Percentiles rank a stretch among this genome's conserved stretches.
Evolutionary conservation across 768 basidiomycete genomes (phyloP).

Genomic region (Mycena galericulata): DNA sequence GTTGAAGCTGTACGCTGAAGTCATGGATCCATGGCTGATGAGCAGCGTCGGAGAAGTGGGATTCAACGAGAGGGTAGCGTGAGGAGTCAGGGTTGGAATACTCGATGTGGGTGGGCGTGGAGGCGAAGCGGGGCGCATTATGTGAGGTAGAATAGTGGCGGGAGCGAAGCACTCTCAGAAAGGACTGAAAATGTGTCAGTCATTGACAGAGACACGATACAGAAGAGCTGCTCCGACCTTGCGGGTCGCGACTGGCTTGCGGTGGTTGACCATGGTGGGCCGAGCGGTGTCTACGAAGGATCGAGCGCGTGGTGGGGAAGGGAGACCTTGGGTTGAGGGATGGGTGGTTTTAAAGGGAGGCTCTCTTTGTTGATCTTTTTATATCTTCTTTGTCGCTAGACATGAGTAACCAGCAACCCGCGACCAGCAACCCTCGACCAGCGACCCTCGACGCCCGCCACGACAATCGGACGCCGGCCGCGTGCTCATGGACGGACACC

Average conservation of each 20-base stretch:
- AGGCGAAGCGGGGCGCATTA: slow-evolving; percentile 2
- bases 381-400: neutral
- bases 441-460: too few species aligned
- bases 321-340: neutral
- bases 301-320: neutral
- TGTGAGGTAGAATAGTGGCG: neutral
- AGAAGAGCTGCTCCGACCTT: neutral
- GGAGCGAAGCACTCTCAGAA: neutral
- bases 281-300: neutral
- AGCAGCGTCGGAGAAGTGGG: slow-evolving; percentile 1
- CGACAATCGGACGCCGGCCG: neutral
- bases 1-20: slow-evolving; percentile 1
- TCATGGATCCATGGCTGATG: slow-evolving; percentile 5
- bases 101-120: slow-evolving; percentile 7
- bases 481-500: neutral
- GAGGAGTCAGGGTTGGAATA: neutral
- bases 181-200: slow-evolving; percentile 4
- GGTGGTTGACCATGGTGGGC: slow-evolving; percentile 7
- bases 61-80: slow-evolving; percentile 11
- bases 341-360: neutral
- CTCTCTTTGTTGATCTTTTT: too few species aligned
- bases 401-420: neutral
- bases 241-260: neutral
- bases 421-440: neutral
- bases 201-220: neutral